phyloP scores from a whole-genome alignment of 1,284 basidiomycete species.

The Bjerkandera adusta region DNA sequence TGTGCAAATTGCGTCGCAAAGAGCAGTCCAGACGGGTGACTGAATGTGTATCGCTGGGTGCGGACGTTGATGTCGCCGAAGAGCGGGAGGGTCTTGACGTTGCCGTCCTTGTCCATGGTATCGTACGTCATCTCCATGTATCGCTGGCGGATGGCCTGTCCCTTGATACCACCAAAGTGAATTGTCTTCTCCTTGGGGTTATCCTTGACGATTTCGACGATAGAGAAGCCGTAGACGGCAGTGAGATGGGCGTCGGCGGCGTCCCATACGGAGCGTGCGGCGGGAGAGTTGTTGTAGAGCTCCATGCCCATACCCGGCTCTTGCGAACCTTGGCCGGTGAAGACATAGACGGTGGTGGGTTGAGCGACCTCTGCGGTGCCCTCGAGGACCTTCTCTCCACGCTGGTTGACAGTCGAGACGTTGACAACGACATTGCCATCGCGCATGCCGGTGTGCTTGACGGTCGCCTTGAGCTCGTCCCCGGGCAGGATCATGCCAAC shows the following conservation, averaged over 20 bases:
- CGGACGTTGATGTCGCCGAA: slow-evolving; percentile 92
- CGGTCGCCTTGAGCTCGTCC: slow-evolving; percentile 85
- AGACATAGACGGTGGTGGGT: slow-evolving; percentile 92
- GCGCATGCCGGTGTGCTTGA: slow-evolving; percentile 90
- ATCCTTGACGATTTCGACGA: slow-evolving; percentile 97
- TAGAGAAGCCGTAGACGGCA: slow-evolving; percentile 96
- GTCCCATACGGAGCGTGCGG: slow-evolving; percentile 96
- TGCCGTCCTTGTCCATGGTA: slow-evolving; percentile 92
- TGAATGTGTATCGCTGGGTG: slow-evolving; percentile 96
- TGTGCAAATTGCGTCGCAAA: slow-evolving; percentile 99
- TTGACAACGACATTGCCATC: slow-evolving; percentile 92
- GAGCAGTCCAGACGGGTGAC: slow-evolving; percentile 91
- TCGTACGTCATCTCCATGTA: slow-evolving; percentile 99
- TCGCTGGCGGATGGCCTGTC: slow-evolving; percentile 94
- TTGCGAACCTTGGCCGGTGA: slow-evolving; percentile 98
- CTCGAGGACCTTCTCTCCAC: slow-evolving; percentile 88
- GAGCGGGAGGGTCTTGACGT: slow-evolving; percentile 91
- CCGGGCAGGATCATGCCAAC: slow-evolving; percentile 98
- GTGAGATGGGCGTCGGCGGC: slow-evolving; percentile 92
- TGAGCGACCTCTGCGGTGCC: slow-evolving; percentile 94
- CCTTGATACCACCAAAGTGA: slow-evolving; percentile 99
- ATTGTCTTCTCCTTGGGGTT: slow-evolving; percentile 98
- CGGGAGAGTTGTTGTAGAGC: slow-evolving; percentile 89
- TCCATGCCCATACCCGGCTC: slow-evolving; percentile 99
- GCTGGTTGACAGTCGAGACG: slow-evolving; percentile 85